Evolutionary conservation across 108 stramenopile species (phyloP).

Genomic region (Cyclotella baltica): DNA sequence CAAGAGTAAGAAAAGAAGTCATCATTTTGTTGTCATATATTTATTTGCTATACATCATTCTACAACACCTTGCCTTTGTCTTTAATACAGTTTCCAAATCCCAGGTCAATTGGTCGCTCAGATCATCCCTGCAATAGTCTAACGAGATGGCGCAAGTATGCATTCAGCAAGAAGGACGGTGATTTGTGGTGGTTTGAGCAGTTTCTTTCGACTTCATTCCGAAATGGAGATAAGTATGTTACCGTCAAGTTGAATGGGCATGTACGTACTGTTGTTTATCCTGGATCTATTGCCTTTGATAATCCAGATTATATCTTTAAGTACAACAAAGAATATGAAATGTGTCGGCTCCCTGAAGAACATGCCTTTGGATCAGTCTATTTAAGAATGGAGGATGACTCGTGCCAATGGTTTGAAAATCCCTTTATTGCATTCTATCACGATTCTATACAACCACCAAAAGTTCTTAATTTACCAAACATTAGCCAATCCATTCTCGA

Average conservation of each 20-base stretch:
- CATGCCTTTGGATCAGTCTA: slow-evolving; percentile 21
- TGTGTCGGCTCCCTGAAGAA: slow-evolving; percentile 38
- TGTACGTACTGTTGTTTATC: slow-evolving; percentile 38
- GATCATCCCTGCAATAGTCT: slow-evolving; percentile 39
- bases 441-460: slow-evolving; percentile 32
- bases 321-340: slow-evolving; percentile 51
- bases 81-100: slow-evolving; percentile 37
- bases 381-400: slow-evolving; percentile 28
- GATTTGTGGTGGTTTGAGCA: slow-evolving; percentile 37
- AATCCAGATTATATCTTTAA: slow-evolving; percentile 25
- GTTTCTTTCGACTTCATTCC: slow-evolving; percentile 11
- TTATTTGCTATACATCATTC: not conserved
- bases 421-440: slow-evolving; percentile 39
- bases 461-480: slow-evolving; percentile 40
- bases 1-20: slow-evolving; percentile 32
- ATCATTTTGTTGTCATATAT: not conserved
- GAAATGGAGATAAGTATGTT: slow-evolving; percentile 26
- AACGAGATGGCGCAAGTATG: slow-evolving; percentile 40
- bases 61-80: not conserved
- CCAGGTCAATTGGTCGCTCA: slow-evolving; percentile 36
- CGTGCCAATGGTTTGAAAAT: slow-evolving; percentile 40
- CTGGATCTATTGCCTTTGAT: slow-evolving; percentile 16
- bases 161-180: slow-evolving; percentile 38
- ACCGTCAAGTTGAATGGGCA: slow-evolving; percentile 53
- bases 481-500: slow-evolving; percentile 25